Percentiles rank a stretch among this genome's conserved stretches.
phyloP scores from a whole-genome alignment of 2,329 filamentous ascomycete genomes.

The Colletotrichum filicis region DNA sequence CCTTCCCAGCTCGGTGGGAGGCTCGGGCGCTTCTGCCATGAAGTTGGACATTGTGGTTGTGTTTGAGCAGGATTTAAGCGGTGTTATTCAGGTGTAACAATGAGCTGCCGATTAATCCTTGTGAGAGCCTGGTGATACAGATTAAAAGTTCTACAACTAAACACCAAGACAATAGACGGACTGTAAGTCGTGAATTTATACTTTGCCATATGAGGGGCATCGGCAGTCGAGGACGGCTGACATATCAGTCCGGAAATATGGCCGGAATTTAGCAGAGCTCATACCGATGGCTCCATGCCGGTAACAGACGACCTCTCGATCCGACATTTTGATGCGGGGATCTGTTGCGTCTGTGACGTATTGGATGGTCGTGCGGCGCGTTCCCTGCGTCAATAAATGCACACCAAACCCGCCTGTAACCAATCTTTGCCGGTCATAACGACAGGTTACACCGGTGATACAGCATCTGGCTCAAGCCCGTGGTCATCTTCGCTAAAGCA shows the following conservation, averaged over 20 bases:
- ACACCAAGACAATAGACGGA: too few relatives aligned
- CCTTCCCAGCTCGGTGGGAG: slow-evolving; percentile 62
- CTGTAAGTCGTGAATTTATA: not conserved
- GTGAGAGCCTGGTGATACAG: not conserved
- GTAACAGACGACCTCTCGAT: not conserved
- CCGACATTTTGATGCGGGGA: slow-evolving; percentile 2
- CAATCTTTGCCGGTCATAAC: not conserved
- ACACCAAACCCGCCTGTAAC: not conserved
- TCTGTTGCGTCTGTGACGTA: slow-evolving; percentile 5
- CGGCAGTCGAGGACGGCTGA: not conserved
- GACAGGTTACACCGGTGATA: not conserved
- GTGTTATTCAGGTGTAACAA: not conserved
- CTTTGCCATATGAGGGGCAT: not conserved
- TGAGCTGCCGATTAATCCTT: not conserved
- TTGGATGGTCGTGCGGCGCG: too few relatives aligned
- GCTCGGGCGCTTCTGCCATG: slow-evolving; percentile 42
- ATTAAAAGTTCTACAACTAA: not conserved
- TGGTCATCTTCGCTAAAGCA: not conserved
- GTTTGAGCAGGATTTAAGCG: not conserved
- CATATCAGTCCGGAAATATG: slow-evolving; percentile 10
- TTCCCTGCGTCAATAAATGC: not conserved
- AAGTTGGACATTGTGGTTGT: slow-evolving; percentile 22
- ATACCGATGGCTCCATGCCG: not conserved
- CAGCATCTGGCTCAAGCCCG: not conserved
- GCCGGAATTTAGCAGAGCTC: slow-evolving; percentile 7